These are phyloP conservation scores for Atalantia buxifolia DNA, from an alignment of 345 rosid species.

Conservation along the genomic window DNA sequence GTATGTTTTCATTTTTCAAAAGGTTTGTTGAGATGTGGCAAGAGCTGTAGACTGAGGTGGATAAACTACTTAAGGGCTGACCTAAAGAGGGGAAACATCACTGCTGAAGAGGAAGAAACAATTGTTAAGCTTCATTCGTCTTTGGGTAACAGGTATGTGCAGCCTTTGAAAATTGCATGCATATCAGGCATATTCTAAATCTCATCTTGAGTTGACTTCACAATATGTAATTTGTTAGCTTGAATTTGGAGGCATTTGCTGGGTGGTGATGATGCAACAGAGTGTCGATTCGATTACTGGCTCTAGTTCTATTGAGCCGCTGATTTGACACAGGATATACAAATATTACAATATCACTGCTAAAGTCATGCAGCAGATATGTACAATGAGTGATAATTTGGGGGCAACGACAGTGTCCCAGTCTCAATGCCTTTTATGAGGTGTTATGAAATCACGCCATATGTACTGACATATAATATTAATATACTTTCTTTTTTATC, in stretches of 20 bases:
- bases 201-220: not conserved
- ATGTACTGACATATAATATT: not conserved
- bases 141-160: slow-evolving; percentile 68
- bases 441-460: not conserved
- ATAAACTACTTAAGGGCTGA: slow-evolving; percentile 77
- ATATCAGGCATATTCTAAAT: not conserved
- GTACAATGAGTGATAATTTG: too few species aligned
- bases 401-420: not conserved
- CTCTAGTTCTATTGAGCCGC: not conserved
- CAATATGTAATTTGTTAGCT: not conserved
- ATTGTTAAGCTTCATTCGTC: slow-evolving; percentile 66
- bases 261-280: not conserved
- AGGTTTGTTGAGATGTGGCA: slow-evolving; percentile 87
- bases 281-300: not conserved
- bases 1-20: not conserved
- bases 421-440: not conserved
- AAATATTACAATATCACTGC: too few species aligned
- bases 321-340: too few species aligned
- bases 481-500: too few species aligned
- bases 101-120: slow-evolving; percentile 66
- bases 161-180: not conserved
- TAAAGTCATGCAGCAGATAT: too few species aligned
- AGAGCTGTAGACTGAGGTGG: slow-evolving; percentile 96
- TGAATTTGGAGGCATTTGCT: not conserved
- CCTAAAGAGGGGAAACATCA: slow-evolving; percentile 81